Conservation (phyloP, 257 asterid genomes). For the Nicotiana paniculata region DNA sequence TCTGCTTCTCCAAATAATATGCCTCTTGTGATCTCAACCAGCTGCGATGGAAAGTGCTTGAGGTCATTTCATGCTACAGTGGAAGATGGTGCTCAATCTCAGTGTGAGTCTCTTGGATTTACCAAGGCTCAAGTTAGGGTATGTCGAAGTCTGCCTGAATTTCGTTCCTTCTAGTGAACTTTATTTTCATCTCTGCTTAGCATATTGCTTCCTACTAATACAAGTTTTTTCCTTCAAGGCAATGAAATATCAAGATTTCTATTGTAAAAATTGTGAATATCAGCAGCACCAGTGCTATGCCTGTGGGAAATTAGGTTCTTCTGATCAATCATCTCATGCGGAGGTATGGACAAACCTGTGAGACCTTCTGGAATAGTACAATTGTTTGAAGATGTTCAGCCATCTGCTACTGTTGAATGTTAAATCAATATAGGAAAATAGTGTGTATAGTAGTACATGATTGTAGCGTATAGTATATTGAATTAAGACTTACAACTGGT, state of each 20-base stretch:
- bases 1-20: neutral
- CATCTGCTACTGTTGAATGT: neutral
- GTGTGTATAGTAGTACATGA: neutral
- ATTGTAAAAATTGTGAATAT: constrained; percentile 67
- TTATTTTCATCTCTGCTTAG: neutral
- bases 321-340: constrained; percentile 68
- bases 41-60: constrained; percentile 90
- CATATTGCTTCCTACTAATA: neutral
- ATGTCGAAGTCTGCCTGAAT: constrained; percentile 10
- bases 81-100: constrained; percentile 52
- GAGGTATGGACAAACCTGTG: constrained; percentile 42
- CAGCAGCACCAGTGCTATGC: constrained; percentile 78
- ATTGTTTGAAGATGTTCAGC: neutral
- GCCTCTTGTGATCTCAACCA: constrained; percentile 17
- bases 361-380: neutral
- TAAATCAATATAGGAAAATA: neutral
- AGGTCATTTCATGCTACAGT: constrained; percentile 79
- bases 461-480: neutral
- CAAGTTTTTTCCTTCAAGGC: constrained; percentile 26
- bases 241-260: constrained; percentile 29
- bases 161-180: neutral
- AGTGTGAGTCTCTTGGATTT: constrained; percentile 57
- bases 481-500: neutral
- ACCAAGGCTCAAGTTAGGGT: constrained; percentile 47
- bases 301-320: constrained; percentile 83